phyloP scores from a whole-genome alignment of 225 moss, liverwort and hornwort genomes.

The Takakia lepidozioides region DNA sequence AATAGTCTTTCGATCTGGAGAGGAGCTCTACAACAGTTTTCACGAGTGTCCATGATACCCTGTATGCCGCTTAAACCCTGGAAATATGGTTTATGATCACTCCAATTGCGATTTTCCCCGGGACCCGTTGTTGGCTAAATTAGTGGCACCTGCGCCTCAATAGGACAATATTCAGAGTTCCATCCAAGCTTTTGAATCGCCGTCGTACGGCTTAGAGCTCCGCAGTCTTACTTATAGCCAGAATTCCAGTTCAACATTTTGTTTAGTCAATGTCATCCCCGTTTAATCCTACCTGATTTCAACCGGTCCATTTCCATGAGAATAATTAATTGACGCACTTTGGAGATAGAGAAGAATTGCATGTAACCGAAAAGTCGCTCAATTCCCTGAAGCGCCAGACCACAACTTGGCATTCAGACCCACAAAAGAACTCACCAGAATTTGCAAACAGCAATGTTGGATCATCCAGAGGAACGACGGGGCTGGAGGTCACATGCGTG shows the following conservation, averaged over 20 bases:
- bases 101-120: too few relatives aligned
- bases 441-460: conserved; percentile 58
- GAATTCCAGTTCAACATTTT: too few relatives aligned
- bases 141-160: too few relatives aligned
- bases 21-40: background rate
- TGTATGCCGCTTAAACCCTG: too few relatives aligned
- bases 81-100: too few relatives aligned
- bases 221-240: too few relatives aligned
- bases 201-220: too few relatives aligned
- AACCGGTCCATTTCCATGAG: background rate
- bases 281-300: background rate
- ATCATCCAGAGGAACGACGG: conserved; percentile 54
- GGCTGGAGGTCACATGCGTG: conserved; percentile 36
- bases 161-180: too few relatives aligned
- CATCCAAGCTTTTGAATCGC: too few relatives aligned
- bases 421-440: conserved; percentile 10
- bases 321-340: background rate
- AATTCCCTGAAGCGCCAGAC: background rate
- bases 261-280: background rate
- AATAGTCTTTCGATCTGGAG: background rate
- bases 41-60: background rate
- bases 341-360: background rate
- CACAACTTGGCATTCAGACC: background rate
- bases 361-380: background rate
- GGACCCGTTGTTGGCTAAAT: too few relatives aligned